Evolutionary conservation across 2,329 filamentous ascomycete species (phyloP), one percentile per base, ranked within the genome.

Genomic region (Xylariales sp.): DNA sequence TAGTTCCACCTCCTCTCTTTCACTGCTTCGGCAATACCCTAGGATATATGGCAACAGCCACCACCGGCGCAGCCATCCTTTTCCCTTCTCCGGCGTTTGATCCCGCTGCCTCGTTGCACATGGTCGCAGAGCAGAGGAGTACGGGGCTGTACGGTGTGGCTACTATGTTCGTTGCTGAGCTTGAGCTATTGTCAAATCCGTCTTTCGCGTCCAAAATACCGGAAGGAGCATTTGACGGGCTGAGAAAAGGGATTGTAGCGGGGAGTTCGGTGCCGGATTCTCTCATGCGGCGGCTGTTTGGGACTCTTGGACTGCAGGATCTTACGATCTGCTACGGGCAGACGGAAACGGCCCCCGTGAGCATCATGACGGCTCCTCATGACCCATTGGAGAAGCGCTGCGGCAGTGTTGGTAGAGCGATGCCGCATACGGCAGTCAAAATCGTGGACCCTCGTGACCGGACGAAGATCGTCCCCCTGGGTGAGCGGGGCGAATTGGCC

Each of bases 291-390:
- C 80, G 78, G 45, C 66, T 97, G 5, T 85, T 91, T 60, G 73
- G 73, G 18, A 73, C 69, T 2, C 70, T 97, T 7, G 93, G 93
- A 36, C 68, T 97, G 14, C 78, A 74, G 0, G 86, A 95, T 42
- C 66, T 97, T 16, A 91, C 90, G 0, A 96, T 95, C 49, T 95
- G 90, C 70, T 97, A 96, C 62, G 90, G 90, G 46, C 95, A 95
- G 89, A 96, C 90, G 2, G 90, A 96, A 65, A 96, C 90, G 1
- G 76, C 73, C 36, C 85, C 85, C 29, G 85, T 88, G 55, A 72
- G 78, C 70, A 79, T 78, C 49, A 95, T 95, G 89, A 95, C 90
- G 0, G 71, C 79, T 0, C 90, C 87, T 0, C 65, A 76, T 14
- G 89, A 95, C 57, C 81, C 87, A 0, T 68, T 88, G 3, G 74